Base-by-base conservation (phyloP, 2,329 filamentous ascomycete genomes). In the Epicoccum sorghinum region DNA sequence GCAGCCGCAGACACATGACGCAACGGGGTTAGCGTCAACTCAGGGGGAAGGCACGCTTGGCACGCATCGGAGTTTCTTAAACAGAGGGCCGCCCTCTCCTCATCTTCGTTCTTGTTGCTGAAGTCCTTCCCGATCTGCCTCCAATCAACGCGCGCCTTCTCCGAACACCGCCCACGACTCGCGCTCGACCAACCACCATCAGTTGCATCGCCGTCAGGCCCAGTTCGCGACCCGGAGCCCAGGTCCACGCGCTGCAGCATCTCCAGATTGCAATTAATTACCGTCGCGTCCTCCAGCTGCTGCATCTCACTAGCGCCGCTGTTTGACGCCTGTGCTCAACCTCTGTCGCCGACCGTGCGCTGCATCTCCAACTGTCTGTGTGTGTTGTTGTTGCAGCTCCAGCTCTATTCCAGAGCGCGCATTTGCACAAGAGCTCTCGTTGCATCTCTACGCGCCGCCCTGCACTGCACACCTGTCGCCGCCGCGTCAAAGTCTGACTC, bases 81-180 rank as follows among this genome's bases (percentile, higher is more conserved):
- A 57, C 54, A 49, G 48, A 46, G 43, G 48, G 49, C 54, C 49
- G 54, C 54, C 54, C 54, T 49, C 48, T 52, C 54, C 44, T 39
- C 33, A 43, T 48, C 51, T 59, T 57, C 49, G 54, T 57, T 52
- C 49, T 61, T 61, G 56, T 57, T 54, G 60, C 59, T 61, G 61
- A 56, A 56, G 57, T 62, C 65, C 63, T 63, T 65, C 64, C 60
- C 64, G 64, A 66, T 63, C 67, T 65, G 66, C 66, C 63, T 67
- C 69, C 69, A 68, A 71, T 70, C 68, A 68, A 59, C 62, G 64
- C 62, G 59, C 62, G 60, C 60, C 65, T 64, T 59, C 67, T 67
- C 69, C 67, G 62, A 55, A 69, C 60, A 59, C 55, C 58, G 49
- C 53, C 52, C 61, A 63, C 60, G 65, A 63, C 61, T 65, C 65